A percentile compares a stretch with the other conserved stretches of the same genome.
Conservation (phyloP, 805 yeast genomes). For the Ogataea chonburiensis region DNA sequence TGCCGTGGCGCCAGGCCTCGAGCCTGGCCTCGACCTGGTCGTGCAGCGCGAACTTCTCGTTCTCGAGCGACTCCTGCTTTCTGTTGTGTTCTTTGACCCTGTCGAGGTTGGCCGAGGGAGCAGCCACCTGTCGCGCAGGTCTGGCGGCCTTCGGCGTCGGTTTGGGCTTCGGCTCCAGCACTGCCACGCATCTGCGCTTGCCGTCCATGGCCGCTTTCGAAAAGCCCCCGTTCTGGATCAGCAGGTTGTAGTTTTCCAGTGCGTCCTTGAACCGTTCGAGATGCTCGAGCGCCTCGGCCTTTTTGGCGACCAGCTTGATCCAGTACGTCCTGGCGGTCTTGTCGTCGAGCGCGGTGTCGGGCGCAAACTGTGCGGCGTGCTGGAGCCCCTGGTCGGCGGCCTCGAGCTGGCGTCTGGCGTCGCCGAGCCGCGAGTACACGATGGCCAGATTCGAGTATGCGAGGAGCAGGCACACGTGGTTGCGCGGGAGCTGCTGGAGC, state of each 20-base stretch:
- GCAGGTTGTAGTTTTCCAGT: constrained; percentile 53
- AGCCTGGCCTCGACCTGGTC: constrained; percentile 61
- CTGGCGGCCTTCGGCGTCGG: constrained; percentile 29
- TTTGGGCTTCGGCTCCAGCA: constrained; percentile 51
- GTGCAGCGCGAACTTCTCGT: constrained; percentile 57
- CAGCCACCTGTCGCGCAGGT: constrained; percentile 11
- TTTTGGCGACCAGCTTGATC: constrained; percentile 63
- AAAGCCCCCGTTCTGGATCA: constrained; percentile 68
- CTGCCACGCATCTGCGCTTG: constrained; percentile 70
- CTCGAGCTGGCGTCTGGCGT: constrained; percentile 51
- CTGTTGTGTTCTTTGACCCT: constrained; percentile 49
- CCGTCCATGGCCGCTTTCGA: constrained; percentile 72
- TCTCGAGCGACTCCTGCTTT: constrained; percentile 48
- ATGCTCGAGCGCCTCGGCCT: constrained; percentile 84
- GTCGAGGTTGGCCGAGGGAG: constrained; percentile 45
- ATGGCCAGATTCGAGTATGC: constrained; percentile 75
- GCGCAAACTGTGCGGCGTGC: constrained; percentile 19
- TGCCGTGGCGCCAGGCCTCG: constrained; percentile 66
- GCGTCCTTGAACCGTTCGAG: constrained; percentile 70
- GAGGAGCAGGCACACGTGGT: constrained; percentile 65
- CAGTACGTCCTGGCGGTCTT: constrained; percentile 67
- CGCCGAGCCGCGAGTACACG: constrained; percentile 66
- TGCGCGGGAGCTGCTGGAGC: constrained; percentile 50
- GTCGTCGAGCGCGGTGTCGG: constrained; percentile 42
- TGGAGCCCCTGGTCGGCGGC: constrained; percentile 49